These are phyloP conservation scores for Halenospora varia DNA, from an alignment of 495 filamentous ascomycete genomes.

Conservation along the genomic window DNA sequence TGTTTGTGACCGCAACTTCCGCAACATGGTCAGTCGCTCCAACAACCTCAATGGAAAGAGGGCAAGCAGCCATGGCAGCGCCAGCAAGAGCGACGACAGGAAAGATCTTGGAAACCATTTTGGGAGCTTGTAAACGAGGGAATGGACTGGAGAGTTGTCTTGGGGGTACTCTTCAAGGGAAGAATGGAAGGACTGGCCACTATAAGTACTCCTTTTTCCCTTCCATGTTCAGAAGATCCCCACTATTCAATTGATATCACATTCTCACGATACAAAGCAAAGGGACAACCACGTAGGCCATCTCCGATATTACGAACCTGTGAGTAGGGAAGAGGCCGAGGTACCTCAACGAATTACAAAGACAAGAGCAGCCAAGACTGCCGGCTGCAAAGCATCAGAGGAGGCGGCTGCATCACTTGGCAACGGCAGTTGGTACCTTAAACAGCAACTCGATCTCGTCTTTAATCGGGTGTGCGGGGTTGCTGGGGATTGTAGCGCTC, in stretches of 20 bases:
- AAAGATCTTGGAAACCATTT: slow-evolving; percentile 28
- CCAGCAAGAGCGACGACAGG: slow-evolving; percentile 25
- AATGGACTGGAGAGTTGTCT: background rate
- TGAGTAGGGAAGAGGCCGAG: too few relatives aligned
- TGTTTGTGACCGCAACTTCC: slow-evolving; percentile 29
- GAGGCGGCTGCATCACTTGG: too few relatives aligned
- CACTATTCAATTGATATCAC: background rate
- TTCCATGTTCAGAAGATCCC: slow-evolving; percentile 3
- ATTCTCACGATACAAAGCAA: background rate
- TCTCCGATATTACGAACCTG: too few relatives aligned
- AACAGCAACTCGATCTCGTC: too few relatives aligned
- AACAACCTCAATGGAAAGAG: slow-evolving; percentile 25
- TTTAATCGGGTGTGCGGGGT: too few relatives aligned
- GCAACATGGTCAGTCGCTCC: slow-evolving; percentile 21
- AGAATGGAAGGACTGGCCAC: background rate
- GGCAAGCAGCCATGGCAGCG: slow-evolving; percentile 27
- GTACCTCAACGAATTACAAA: too few relatives aligned
- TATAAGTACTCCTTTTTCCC: slow-evolving; percentile 9
- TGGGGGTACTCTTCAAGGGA: background rate
- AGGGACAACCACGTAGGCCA: background rate
- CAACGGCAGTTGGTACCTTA: too few relatives aligned
- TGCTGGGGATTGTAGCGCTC: too few relatives aligned
- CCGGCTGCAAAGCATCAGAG: too few relatives aligned
- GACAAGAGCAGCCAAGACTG: too few relatives aligned
- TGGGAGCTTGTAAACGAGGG: slow-evolving; percentile 1